Percentiles rank a stretch among this genome's conserved stretches.
phyloP scores from a whole-genome alignment of 23 red algal species.

The Cyanidioschyzon merolae region DNA sequence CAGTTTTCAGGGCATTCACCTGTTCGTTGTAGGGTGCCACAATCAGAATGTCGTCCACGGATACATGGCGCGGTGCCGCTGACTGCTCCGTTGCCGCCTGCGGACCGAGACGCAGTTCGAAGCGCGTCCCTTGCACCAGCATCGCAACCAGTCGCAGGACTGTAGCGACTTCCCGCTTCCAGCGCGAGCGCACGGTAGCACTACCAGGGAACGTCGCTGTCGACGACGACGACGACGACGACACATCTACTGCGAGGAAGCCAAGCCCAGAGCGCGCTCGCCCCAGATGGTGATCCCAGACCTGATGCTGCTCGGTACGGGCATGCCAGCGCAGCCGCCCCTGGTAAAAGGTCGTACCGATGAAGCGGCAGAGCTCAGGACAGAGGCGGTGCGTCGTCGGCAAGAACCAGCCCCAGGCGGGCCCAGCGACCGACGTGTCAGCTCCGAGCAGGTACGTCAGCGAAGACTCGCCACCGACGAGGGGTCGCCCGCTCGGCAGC shows the following conservation, averaged over 20 bases:
- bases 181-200: neutral
- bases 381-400: conserved; percentile 33
- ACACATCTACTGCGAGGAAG: neutral
- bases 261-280: neutral
- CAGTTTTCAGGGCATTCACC: conserved; percentile 30
- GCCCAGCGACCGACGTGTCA: conserved; percentile 30
- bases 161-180: neutral
- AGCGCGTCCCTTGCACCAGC: neutral
- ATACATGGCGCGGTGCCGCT: neutral
- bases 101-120: neutral
- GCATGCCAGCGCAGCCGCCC: conserved; percentile 12
- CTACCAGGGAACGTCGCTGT: neutral
- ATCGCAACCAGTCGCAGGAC: neutral
- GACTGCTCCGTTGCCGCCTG: neutral
- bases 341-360: conserved; percentile 48
- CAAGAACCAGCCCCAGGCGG: conserved; percentile 50
- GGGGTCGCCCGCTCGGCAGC: conserved; percentile 45
- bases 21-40: conserved; percentile 81
- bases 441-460: conserved; percentile 45
- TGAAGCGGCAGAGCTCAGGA: conserved; percentile 42
- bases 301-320: neutral
- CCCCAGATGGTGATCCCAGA: neutral
- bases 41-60: conserved; percentile 53
- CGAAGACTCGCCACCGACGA: conserved; percentile 24
- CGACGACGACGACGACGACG: neutral